phyloP scores from a whole-genome alignment of 192 early-diverging fungal genomes.

The Podila epicladia region DNA sequence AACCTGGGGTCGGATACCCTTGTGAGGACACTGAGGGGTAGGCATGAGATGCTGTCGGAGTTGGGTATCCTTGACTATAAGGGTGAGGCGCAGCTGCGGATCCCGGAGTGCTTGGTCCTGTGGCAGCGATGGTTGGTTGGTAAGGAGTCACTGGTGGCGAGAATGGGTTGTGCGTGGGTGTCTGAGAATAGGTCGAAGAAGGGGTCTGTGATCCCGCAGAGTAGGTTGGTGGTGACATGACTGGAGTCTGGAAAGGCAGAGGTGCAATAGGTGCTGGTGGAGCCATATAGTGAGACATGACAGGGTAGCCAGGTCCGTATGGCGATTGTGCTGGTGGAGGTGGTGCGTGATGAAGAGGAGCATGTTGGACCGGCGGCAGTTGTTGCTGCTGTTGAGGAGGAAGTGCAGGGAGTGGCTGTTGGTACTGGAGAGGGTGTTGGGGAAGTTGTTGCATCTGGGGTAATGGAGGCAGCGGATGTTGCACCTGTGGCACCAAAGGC shows the following conservation, averaged over 20 bases:
- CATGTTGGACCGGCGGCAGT: too few relatives aligned
- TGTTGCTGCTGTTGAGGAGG: too few relatives aligned
- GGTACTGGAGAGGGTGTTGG: background rate
- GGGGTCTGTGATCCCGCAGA: background rate
- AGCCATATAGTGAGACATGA: background rate
- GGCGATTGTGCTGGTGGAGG: background rate
- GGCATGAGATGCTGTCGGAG: constrained; percentile 15
- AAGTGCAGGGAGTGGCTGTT: background rate
- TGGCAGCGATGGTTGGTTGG: constrained; percentile 1
- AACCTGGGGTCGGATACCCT: constrained; percentile 22
- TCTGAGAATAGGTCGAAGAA: constrained; percentile 6
- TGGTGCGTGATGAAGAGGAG: background rate
- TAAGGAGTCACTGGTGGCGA: constrained; percentile 12
- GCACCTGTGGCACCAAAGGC: background rate
- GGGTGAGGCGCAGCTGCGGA: constrained; percentile 14
- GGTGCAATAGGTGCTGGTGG: background rate
- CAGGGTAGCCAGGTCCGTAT: background rate
- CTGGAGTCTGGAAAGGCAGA: background rate
- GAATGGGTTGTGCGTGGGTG: constrained; percentile 6
- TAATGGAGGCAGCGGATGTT: background rate
- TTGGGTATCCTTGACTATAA: constrained; percentile 42
- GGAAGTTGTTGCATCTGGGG: constrained; percentile 2
- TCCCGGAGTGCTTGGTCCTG: background rate
- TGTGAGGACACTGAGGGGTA: constrained; percentile 27
- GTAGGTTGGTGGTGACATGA: background rate